Conservation (phyloP, 2,329 filamentous ascomycete species). For the Fusarium cicatricum region DNA sequence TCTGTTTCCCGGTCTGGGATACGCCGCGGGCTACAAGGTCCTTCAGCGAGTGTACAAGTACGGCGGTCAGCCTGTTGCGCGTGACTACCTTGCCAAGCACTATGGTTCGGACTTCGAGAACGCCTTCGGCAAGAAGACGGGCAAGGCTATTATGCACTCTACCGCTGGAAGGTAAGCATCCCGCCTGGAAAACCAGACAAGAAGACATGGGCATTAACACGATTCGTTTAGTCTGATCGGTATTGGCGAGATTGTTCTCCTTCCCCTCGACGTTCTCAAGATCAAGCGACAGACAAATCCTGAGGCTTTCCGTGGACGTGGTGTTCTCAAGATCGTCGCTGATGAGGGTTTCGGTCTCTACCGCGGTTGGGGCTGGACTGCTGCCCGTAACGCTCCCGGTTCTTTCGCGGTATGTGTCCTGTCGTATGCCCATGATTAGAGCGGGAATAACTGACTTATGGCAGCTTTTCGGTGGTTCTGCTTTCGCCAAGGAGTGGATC, state of each 20-base stretch:
- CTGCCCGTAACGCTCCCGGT: conserved; percentile 93
- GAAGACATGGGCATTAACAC: conserved; percentile 25
- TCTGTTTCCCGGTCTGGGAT: conserved; percentile 95
- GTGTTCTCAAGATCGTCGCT: conserved; percentile 85
- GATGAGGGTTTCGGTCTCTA: conserved; percentile 97
- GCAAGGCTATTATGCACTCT: conserved; percentile 98
- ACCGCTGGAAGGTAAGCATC: conserved; percentile 80
- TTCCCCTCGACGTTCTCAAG: conserved; percentile 96
- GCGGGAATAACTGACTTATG: conserved; percentile 27
- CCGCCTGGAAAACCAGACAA: background rate
- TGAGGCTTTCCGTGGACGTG: conserved; percentile 94
- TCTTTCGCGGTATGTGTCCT: conserved; percentile 83
- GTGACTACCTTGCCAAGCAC: conserved; percentile 85
- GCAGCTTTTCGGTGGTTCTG: conserved; percentile 96
- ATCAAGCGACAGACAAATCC: conserved; percentile 99
- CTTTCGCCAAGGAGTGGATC: conserved; percentile 96
- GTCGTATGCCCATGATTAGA: background rate
- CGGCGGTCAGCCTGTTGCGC: conserved; percentile 92
- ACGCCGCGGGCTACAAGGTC: conserved; percentile 97
- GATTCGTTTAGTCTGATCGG: conserved; percentile 77
- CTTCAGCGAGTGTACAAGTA: conserved; percentile 99
- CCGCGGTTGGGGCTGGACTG: conserved; percentile 97
- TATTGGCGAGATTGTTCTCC: conserved; percentile 94
- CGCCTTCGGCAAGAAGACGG: conserved; percentile 94
- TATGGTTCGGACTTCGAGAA: conserved; percentile 85